Percentiles rank a stretch among this genome's conserved stretches.
Evolutionary conservation across 1,284 basidiomycete genomes (phyloP).

Genomic region (Cutaneotrichosporon sp.): DNA sequence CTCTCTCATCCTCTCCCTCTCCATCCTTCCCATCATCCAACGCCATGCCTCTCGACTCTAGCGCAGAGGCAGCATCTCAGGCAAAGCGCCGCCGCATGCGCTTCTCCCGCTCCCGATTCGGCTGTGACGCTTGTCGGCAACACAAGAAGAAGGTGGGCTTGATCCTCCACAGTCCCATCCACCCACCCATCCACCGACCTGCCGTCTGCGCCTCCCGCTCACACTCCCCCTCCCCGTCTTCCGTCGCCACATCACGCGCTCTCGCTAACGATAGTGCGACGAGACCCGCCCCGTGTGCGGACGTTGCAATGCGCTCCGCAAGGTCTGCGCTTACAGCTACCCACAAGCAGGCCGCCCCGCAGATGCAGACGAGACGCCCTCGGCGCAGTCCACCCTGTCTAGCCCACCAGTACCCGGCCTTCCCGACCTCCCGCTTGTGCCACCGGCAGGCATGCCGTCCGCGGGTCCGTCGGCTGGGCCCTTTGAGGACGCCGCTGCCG

Average conservation of each 20-base stretch:
- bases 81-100: slow-evolving; percentile 8
- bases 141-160: slow-evolving; percentile 9
- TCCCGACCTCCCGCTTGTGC: background rate
- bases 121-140: slow-evolving; percentile 8
- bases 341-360: slow-evolving; percentile 3
- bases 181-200: background rate
- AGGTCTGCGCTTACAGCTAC: slow-evolving; percentile 4
- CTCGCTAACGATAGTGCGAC: background rate
- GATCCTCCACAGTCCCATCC: background rate
- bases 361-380: background rate
- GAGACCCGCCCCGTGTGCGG: slow-evolving; percentile 6
- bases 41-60: background rate
- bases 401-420: background rate
- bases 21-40: background rate
- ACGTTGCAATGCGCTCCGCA: slow-evolving; percentile 5
- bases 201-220: background rate
- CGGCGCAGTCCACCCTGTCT: background rate
- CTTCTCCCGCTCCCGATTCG: slow-evolving; percentile 7
- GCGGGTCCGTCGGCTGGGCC: background rate
- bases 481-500: background rate
- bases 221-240: too few relatives aligned
- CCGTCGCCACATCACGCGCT: too few relatives aligned
- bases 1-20: background rate
- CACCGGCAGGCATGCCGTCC: background rate
- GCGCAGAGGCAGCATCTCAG: background rate